These are phyloP conservation scores for Saussurea involucrata DNA, from an alignment of 129 eudicot species.

Conservation along the genomic window DNA sequence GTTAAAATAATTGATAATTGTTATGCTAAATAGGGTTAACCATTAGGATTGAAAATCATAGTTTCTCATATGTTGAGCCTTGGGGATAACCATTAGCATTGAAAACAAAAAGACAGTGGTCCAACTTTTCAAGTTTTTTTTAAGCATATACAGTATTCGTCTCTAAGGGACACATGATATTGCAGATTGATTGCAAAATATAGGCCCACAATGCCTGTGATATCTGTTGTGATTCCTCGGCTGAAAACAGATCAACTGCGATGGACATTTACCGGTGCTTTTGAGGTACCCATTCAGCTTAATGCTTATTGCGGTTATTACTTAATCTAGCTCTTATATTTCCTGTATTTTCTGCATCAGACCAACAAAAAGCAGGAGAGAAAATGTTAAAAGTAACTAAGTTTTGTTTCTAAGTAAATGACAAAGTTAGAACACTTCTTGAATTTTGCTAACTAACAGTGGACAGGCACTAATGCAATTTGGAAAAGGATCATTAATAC, in stretches of 20 bases:
- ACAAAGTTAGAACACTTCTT: too few relatives aligned
- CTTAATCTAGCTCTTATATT: background rate
- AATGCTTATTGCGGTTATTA: background rate
- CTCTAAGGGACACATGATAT: background rate
- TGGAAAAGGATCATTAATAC: background rate
- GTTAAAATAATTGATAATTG: background rate
- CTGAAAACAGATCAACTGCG: conserved; percentile 79
- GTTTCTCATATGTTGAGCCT: background rate
- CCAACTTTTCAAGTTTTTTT: background rate
- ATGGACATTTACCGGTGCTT: conserved; percentile 87
- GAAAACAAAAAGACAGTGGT: background rate
- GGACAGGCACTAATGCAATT: background rate
- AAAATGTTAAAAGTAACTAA: background rate
- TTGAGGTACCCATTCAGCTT: conserved; percentile 52
- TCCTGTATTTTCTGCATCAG: background rate
- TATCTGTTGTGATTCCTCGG: conserved; percentile 82
- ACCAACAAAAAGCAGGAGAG: background rate
- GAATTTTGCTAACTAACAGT: background rate
- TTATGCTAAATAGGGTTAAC: background rate
- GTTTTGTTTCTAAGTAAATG: background rate
- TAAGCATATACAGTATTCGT: background rate
- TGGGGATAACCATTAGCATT: background rate
- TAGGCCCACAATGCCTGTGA: conserved; percentile 90
- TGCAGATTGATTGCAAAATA: conserved; percentile 88
- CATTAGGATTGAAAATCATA: background rate